These are phyloP conservation scores for Hypoxylon trugodes DNA, from an alignment of 495 filamentous ascomycete species.

Conservation along the genomic window DNA sequence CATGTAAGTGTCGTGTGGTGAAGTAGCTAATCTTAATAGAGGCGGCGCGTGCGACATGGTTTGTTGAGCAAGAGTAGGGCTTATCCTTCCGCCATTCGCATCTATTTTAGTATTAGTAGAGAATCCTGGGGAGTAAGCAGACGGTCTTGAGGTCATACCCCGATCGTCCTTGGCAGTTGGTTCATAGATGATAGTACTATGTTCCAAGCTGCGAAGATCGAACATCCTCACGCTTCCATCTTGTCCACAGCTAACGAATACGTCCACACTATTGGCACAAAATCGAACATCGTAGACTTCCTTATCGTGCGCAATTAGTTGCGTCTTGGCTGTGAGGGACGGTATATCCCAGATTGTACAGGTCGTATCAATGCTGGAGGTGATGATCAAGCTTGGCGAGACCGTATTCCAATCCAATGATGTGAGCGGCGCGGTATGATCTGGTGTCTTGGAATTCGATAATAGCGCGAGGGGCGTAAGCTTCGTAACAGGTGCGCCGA, in stretches of 20 bases:
- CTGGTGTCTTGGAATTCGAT: slow-evolving; percentile 97
- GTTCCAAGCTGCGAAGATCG: slow-evolving; percentile 93
- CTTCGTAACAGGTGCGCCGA: slow-evolving; percentile 77
- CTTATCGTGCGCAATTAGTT: slow-evolving; percentile 98
- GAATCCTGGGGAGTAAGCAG: not conserved
- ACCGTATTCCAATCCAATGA: slow-evolving; percentile 98
- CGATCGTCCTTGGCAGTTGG: slow-evolving; percentile 89
- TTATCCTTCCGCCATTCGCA: slow-evolving; percentile 59
- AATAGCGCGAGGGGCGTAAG: slow-evolving; percentile 91
- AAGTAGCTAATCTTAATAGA: slow-evolving; percentile 86
- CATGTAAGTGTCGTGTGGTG: slow-evolving; percentile 93
- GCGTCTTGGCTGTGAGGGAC: slow-evolving; percentile 96
- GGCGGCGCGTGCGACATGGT: slow-evolving; percentile 84
- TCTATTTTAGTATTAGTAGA: slow-evolving; percentile 48
- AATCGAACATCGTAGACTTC: slow-evolving; percentile 99
- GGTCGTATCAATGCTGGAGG: slow-evolving; percentile 97
- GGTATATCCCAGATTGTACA: slow-evolving; percentile 99
- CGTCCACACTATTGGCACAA: slow-evolving; percentile 93
- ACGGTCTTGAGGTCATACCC: slow-evolving; percentile 56
- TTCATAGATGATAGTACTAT: slow-evolving; percentile 99
- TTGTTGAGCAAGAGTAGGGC: slow-evolving; percentile 73
- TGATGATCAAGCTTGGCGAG: slow-evolving; percentile 95
- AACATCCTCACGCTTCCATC: slow-evolving; percentile 99
- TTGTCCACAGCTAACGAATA: slow-evolving; percentile 97
- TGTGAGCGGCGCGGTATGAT: slow-evolving; percentile 95